Base-by-base conservation (phyloP, 345 rosid genomes). In the Arabidopsis thaliana region DNA sequence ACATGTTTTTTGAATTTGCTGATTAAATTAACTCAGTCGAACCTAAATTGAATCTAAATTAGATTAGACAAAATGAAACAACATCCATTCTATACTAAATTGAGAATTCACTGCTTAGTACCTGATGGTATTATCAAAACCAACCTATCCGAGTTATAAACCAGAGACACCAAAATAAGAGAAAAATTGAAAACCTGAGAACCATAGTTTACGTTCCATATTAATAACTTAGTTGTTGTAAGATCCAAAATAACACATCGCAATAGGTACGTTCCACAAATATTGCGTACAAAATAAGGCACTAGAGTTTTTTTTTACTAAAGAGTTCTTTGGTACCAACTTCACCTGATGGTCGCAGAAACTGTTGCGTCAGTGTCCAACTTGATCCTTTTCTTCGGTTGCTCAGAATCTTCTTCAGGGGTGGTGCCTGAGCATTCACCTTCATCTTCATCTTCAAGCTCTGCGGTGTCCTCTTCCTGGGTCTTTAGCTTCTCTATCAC, bases 401-500 rank as follows among this genome's bases (percentile, higher is more conserved):
- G 63, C 25, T 34, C 44, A 34, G 14, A 7, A 3, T 52, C 58
- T 20, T 52, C 34, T 5, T 52, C 58, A 52, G 58, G 6, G 13
- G 2, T 2, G 16, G 58, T 25, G 5, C 58, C 33, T 11, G 58
- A 48, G 52, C 11, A 0, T 52, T 25, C 34, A 33, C 58, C 57
- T 51, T 51, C 57, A 13, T 59, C 10, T 37, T 37, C 49, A 23
- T 56, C 49, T 5, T 3, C 66, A 44, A 14, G 1, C 60, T 71
- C 59, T 22, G 3, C 34, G 2, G 5, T 24, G n/a, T 65, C 44
- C 33, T 49, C 56, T 33, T 66, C 67, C 40, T 74, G 63, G 1
- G 34, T 59, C 73, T 78, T 80, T 23, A 87, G 80, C 7, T 79
- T 73, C 67, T 91, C 88, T 2, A 91, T 86, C 55, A 85, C 84